Evolutionary conservation across 1,284 basidiomycete genomes (phyloP).

Genomic region (Puccinia coronata): DNA sequence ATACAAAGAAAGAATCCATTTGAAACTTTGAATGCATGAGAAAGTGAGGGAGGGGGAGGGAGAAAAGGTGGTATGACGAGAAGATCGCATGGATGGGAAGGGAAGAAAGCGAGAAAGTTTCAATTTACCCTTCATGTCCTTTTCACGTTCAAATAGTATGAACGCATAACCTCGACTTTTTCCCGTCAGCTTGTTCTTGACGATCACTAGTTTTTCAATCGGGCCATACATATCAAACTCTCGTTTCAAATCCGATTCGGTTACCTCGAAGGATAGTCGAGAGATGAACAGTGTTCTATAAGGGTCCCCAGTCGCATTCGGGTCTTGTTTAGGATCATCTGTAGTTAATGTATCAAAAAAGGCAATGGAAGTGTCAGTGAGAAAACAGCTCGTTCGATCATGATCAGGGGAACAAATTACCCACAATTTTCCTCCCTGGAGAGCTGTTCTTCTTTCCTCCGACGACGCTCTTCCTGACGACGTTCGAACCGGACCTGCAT

Average conservation of each 20-base stretch:
- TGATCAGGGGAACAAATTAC: background rate
- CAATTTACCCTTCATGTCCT: slow-evolving; percentile 92
- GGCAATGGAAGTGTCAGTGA: background rate
- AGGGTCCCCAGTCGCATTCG: slow-evolving; percentile 93
- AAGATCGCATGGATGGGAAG: slow-evolving; percentile 30
- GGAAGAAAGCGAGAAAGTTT: slow-evolving; percentile 36
- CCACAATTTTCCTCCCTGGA: slow-evolving; percentile 70
- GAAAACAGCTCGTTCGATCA: slow-evolving; percentile 1
- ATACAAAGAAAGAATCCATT: slow-evolving; percentile 26
- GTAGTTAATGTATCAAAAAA: slow-evolving; percentile 33
- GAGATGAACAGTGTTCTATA: slow-evolving; percentile 98
- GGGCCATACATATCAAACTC: slow-evolving; percentile 95
- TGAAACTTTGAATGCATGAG: background rate
- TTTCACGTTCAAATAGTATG: slow-evolving; percentile 93
- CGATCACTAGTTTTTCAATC: slow-evolving; percentile 86
- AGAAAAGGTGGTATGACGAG: background rate
- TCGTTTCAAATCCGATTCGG: slow-evolving; percentile 83
- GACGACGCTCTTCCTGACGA: slow-evolving; percentile 62
- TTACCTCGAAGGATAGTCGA: slow-evolving; percentile 84
- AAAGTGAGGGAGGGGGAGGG: background rate
- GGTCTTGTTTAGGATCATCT: slow-evolving; percentile 88
- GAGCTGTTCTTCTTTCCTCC: slow-evolving; percentile 76
- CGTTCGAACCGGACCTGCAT: slow-evolving; percentile 44
- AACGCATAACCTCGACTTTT: slow-evolving; percentile 92
- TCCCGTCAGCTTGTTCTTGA: slow-evolving; percentile 68